Base-by-base conservation (phyloP, 208 protist genomes). In the Borovskyia barvae region DNA sequence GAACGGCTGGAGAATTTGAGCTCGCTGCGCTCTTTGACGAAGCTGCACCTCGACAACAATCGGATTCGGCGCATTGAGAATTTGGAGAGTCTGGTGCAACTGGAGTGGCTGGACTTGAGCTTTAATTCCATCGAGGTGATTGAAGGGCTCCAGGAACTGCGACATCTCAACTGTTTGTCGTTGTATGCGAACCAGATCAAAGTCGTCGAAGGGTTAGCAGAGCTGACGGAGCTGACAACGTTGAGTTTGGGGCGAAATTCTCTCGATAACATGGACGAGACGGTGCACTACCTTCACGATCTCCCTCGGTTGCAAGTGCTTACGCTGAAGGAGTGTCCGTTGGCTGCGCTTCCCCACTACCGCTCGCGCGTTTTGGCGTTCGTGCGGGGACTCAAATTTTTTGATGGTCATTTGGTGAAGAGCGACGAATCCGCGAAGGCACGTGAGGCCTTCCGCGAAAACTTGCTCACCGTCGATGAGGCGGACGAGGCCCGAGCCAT, bases 21-120 rank as follows among this genome's bases (percentile, higher is more conserved):
- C 54, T 83, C 80, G 5, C 78, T 98, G 11, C 60, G 76, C 20
- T 74, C 72, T 30, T 60, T 98, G 20, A 96, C 84, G 2, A 97
- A 96, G 70, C 77, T 98, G 52, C 80, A 94, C 40, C 75, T 98
- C 28, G 96, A 98, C 67, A 98, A 98, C 75, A 98, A 98, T 64
- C 75, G 86, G 45, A 98, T 98, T 56, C 63, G 63, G 29, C 75
- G 66, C 20, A 97, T 98, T 30, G 87, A 98, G 47, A 93, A 95
- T 58, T 62, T 98, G 14, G 75, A 75, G 9, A 77, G 94, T 43
- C 69, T 98, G 14, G 78, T 77, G 7, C 70, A 87, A 30, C 75
- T 97, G 12, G 51, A 86, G 48, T 87, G 73, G 77, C 67, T 97
- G 0, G 90, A 98, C 61, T 71, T 98, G 20, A 97, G 93, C 57